Conservation (phyloP, 2,329 filamentous ascomycete genomes). For the Fusarium transvaalense region DNA sequence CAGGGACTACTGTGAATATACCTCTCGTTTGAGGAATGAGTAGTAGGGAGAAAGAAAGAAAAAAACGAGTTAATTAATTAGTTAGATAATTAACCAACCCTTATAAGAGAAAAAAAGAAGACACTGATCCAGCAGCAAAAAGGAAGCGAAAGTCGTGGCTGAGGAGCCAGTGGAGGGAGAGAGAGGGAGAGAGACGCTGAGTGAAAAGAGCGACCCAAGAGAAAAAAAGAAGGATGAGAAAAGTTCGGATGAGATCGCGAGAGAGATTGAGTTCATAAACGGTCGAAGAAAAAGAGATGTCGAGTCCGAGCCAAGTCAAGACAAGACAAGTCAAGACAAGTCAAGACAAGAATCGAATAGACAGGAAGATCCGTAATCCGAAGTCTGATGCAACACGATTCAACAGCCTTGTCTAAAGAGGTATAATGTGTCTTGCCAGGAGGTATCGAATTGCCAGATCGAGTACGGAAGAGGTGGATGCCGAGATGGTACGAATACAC, state of each 20-base stretch:
- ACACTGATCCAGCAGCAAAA: conserved; percentile 71
- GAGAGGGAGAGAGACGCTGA: conserved; percentile 29
- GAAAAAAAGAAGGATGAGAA: conserved; percentile 35
- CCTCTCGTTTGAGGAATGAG: conserved; percentile 1
- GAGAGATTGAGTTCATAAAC: conserved; percentile 43
- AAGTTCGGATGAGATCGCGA: conserved; percentile 26
- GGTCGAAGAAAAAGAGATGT: conserved; percentile 8
- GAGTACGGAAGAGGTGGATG: conserved; percentile 33
- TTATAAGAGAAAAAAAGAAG: conserved; percentile 49
- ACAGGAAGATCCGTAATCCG: conserved; percentile 35
- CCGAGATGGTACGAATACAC: conserved; percentile 35
- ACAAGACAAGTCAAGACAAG: too few relatives aligned
- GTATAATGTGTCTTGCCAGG: conserved; percentile 24
- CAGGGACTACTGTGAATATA: conserved; percentile 27
- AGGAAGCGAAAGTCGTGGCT: conserved; percentile 45
- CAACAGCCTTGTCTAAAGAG: conserved; percentile 21
- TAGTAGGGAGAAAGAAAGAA: conserved; percentile 1
- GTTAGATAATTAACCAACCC: conserved; percentile 21
- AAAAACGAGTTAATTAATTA: conserved; percentile 13
- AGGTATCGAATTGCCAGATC: conserved; percentile 30
- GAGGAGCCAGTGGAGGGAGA: conserved; percentile 30
- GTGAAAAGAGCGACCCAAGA: conserved; percentile 42
- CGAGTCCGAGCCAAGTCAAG: conserved; percentile 6
- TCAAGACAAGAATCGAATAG: conserved; percentile 14
- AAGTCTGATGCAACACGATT: conserved; percentile 31